A percentile compares a stretch with the other conserved stretches of the same genome.
These are phyloP conservation scores for Chytridium lagenaria DNA, from an alignment of 371 early-diverging fungal species.

Conservation along the genomic window DNA sequence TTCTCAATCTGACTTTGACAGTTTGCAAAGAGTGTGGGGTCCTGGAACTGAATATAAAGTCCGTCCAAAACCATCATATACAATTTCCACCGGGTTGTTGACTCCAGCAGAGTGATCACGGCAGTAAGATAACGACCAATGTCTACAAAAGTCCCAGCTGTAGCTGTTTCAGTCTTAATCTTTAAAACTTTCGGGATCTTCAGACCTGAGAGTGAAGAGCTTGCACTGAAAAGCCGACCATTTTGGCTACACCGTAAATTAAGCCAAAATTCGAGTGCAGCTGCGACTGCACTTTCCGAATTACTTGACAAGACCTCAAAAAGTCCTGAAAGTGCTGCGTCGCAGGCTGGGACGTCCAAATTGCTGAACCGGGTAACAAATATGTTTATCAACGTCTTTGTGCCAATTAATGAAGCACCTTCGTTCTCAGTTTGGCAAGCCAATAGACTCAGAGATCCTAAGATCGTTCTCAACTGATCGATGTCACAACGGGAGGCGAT, in stretches of 20 bases:
- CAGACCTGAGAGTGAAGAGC: neutral
- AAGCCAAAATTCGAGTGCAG: neutral
- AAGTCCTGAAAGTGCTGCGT: neutral
- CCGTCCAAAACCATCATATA: slow-evolving; percentile 68
- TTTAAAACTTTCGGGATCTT: neutral
- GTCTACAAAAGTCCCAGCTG: neutral
- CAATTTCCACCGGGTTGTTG: slow-evolving; percentile 71
- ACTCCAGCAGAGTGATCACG: slow-evolving; percentile 62
- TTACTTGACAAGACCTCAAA: neutral
- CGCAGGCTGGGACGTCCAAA: neutral
- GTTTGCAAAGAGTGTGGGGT: slow-evolving; percentile 61
- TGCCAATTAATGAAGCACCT: neutral
- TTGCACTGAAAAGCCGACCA: neutral
- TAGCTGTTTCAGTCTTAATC: neutral
- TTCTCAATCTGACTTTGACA: slow-evolving; percentile 67
- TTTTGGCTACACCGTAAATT: neutral
- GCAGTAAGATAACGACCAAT: slow-evolving; percentile 60
- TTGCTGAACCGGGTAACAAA: neutral
- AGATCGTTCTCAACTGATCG: neutral
- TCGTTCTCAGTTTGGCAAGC: neutral
- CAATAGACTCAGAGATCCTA: neutral
- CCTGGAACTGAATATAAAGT: slow-evolving; percentile 71
- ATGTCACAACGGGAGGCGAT: neutral
- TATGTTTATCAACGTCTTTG: neutral
- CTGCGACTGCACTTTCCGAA: neutral